Evolutionary conservation across 2,329 filamentous ascomycete genomes (phyloP), one percentile per base, ranked within the genome.

Genomic region (Stagonosporopsis chrysanthemi): DNA sequence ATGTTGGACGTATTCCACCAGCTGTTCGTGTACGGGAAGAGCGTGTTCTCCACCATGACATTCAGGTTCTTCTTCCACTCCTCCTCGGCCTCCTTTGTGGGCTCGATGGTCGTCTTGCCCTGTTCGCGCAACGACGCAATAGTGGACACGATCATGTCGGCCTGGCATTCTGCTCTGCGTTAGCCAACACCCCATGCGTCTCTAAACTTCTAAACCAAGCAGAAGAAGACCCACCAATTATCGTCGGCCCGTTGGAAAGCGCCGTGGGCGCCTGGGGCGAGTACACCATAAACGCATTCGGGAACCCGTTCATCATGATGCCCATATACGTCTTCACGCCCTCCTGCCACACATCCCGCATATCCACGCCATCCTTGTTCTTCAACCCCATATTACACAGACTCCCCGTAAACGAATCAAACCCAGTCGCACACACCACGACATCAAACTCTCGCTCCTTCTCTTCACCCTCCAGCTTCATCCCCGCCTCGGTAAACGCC

Each of bases 401-500:
- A 2, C 45, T 52, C 8, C 78, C 78, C 1, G 68, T 72, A 52
- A 77, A 72, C 1, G 75, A 70, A 50, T 81, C 78, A 51, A 81
- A 81, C 0, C 79, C 79, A 0, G 73, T 80, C 22, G 70, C 78
- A 47, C 78, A 65, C 44, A 87, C 77, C 22, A 88, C 80, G 12
- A 79, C 78, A 64, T 88, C 86, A 14, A 84, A 79, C 31, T 82
- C 76, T 48, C 83, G 68, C n/a, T 81, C 70, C 33, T 79, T 67
- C n/a, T 82, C 83, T 31, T 70, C 67, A 4, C 79, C 79, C 1
- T 74, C 75, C 29, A 85, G 74, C 67, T 81, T 71, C 45, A 86
- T 71, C 14, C 84, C 80, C n/a, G 78, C 76, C 11, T 78, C 70
- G 2, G 83, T 79, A 39, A 86, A 76, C 6, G 71, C 66, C 29